A percentile compares a stretch with the other conserved stretches of the same genome.
phyloP scores from a whole-genome alignment of 257 asterid species.

The Solanum tarijense region DNA sequence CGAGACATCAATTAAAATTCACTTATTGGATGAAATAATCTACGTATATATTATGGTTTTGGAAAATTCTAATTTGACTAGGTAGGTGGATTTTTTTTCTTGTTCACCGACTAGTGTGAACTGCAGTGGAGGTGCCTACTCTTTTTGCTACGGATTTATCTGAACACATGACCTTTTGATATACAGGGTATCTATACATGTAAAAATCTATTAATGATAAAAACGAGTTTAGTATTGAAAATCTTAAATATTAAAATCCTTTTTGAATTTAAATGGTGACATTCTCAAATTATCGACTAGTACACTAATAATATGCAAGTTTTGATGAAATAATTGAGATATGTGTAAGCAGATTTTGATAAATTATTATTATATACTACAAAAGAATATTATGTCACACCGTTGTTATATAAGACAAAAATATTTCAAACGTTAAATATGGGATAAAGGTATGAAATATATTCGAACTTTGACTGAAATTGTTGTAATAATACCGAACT shows the following conservation, averaged over 20 bases:
- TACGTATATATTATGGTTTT: neutral
- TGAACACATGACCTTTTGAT: neutral
- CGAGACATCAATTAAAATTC: neutral
- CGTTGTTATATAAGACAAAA: neutral
- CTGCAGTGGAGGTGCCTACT: neutral
- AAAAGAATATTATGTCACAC: neutral
- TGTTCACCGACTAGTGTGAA: neutral
- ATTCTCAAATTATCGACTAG: neutral
- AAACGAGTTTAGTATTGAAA: fast-evolving
- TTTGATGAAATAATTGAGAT: neutral
- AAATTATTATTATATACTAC: neutral
- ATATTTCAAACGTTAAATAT: neutral
- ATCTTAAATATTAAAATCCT: neutral
- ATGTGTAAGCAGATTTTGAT: neutral
- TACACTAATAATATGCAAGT: neutral
- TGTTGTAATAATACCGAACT: too few species aligned
- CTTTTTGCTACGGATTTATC: neutral
- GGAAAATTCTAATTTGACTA: neutral
- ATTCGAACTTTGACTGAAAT: too few species aligned
- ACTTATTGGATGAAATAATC: neutral
- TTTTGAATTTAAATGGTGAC: neutral
- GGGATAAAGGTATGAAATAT: too few species aligned
- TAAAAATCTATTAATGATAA: neutral
- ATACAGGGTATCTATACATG: too few species aligned
- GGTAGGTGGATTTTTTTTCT: neutral